Percentiles rank a stretch among this genome's conserved stretches.
Evolutionary conservation across 2,329 filamentous ascomycete genomes (phyloP).

Genomic region (Nigrospora sphaerica): DNA sequence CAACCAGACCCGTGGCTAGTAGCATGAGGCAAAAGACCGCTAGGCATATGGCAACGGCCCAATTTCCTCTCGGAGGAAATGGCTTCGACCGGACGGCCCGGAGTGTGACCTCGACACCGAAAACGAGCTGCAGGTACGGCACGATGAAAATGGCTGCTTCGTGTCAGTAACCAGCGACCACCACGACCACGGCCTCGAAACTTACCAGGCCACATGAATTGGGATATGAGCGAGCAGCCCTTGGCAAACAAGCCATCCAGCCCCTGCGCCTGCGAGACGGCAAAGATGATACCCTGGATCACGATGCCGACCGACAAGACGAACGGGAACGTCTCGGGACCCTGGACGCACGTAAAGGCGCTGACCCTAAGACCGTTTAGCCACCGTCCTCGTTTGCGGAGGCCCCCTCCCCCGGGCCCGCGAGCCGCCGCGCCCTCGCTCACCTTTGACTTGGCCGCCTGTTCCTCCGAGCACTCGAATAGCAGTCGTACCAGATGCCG

Average conservation of each 20-base stretch:
- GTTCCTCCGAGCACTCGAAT: constrained; percentile 33
- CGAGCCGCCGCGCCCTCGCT: constrained; percentile 23
- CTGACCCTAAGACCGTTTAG: constrained; percentile 16
- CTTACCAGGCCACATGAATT: constrained; percentile 54
- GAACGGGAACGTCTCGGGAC: constrained; percentile 46
- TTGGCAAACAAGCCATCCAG: constrained; percentile 40
- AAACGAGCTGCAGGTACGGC: constrained; percentile 58
- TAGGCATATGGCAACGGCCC: constrained; percentile 52
- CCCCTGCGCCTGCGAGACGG: constrained; percentile 48
- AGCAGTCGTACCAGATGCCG: constrained; percentile 52
- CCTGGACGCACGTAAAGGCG: constrained; percentile 34
- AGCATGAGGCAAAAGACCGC: constrained; percentile 41
- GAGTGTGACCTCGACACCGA: constrained; percentile 53
- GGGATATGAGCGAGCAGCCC: constrained; percentile 47
- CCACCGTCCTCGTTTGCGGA: constrained; percentile 23
- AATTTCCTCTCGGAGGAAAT: constrained; percentile 53
- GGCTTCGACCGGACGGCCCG: constrained; percentile 46
- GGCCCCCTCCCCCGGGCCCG: constrained; percentile 2
- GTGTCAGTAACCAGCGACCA: background rate
- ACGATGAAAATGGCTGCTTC: constrained; percentile 56
- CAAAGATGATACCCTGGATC: constrained; percentile 51
- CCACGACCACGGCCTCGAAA: background rate
- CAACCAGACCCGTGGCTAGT: constrained; percentile 51
- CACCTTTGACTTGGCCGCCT: constrained; percentile 29
- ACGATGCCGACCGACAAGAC: constrained; percentile 50